Percentiles rank a stretch among this genome's conserved stretches.
Conservation (phyloP, 2,329 filamentous ascomycete species). For the Talaromyces funiculosus region DNA sequence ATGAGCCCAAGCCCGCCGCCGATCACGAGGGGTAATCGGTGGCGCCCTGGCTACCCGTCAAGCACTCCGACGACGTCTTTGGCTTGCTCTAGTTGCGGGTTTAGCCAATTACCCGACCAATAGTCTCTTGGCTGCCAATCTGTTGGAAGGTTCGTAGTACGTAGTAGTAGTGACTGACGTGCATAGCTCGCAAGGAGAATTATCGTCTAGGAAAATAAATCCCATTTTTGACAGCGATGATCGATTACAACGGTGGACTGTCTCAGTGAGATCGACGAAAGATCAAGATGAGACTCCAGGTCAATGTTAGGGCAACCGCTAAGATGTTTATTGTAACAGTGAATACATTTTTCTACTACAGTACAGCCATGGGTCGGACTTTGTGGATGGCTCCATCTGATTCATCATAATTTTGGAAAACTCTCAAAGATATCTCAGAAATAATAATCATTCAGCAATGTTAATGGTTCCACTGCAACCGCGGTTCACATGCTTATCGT, state of each 20-base stretch:
- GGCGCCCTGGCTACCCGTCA: background rate
- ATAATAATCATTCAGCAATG: background rate
- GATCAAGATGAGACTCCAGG: background rate
- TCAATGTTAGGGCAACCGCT: background rate
- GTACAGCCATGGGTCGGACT: background rate
- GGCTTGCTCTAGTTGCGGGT: background rate
- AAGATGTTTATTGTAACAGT: background rate
- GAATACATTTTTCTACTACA: background rate
- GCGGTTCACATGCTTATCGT: conserved; percentile 19
- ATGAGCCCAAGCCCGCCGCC: background rate
- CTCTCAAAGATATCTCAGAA: background rate
- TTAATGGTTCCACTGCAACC: conserved; percentile 11
- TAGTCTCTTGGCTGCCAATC: background rate
- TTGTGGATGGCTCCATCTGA: too few species aligned
- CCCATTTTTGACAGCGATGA: conserved; percentile 14
- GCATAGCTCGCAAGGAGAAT: background rate
- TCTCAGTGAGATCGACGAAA: background rate
- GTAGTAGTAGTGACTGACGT: background rate
- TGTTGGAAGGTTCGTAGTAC: background rate
- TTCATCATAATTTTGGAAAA: background rate
- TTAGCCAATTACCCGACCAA: background rate
- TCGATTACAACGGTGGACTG: background rate
- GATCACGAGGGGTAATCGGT: conserved; percentile 7
- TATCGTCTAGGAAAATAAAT: background rate
- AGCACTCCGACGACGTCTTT: background rate